Evolutionary conservation across 2,329 filamentous ascomycete genomes (phyloP), one percentile per base, ranked within the genome.

Genomic region (Coniochaeta prunicola): DNA sequence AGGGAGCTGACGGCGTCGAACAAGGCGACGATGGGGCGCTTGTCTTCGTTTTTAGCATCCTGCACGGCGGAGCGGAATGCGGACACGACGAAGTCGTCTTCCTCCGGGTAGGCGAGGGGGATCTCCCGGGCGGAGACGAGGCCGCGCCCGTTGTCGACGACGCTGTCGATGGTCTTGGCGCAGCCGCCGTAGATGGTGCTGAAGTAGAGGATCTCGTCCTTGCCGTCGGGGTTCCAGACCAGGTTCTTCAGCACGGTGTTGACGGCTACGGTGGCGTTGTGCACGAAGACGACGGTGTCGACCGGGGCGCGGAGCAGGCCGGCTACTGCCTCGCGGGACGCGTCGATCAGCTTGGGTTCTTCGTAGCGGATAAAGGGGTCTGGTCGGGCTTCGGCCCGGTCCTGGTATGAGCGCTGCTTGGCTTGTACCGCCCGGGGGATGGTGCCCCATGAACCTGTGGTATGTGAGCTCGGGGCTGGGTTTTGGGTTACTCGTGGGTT

Each of bases 191-290:
- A 96, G 57, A 92, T 82, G 42, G 89, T 91, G 38, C 81, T 82
- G 69, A 96, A 96, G 71, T 86, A 88, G 50, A 96, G 66, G 62
- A 96, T 89, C 62, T 88, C 85, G 68, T 97, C 92, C 26, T 84
- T 83, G 61, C 92, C 88, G 61, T 88, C 87, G 0, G 77, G 70
- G 38, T 83, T 71, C 80, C 87, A 96, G 1, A 70, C 68, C 2
- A 97, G 72, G 69, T 89, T 92, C 45, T 88, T 84, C n/a, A 96
- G 80, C 5, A 96, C 83, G 0, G 86, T 90, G 73, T 94, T 93
- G 53, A 92, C 74, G 26, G 84, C 90, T 0, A 83, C 87, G 0
- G 91, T 96, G 13, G 92, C 91, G 70, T 97, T 97, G 59, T 83
- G 77, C 0, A 96, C 85, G 63, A 96, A 87, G 0, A 96, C 91